Evolutionary conservation across 2,329 filamentous ascomycete species (phyloP).

Genomic region (Neophaeococcomyces mojaviensis): DNA sequence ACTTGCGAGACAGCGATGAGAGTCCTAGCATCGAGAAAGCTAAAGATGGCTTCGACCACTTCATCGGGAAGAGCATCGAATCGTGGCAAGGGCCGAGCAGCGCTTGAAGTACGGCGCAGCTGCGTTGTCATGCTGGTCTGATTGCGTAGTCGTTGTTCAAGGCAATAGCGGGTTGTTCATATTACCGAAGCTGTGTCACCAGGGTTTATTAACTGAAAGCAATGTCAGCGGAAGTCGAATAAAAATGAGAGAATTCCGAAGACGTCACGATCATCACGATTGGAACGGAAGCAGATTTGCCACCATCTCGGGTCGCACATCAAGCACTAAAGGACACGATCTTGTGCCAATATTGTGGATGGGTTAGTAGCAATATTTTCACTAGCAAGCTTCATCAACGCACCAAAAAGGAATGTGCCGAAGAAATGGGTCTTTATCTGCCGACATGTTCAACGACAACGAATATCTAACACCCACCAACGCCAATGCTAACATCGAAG

Average conservation of each 20-base stretch:
- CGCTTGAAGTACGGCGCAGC: background rate
- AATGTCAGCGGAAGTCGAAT: too few relatives aligned
- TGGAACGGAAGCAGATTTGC: background rate
- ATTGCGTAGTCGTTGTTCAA: background rate
- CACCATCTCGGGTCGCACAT: too few relatives aligned
- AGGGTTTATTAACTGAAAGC: too few relatives aligned
- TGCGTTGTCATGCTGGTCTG: background rate
- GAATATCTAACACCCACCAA: too few relatives aligned
- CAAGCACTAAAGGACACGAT: too few relatives aligned
- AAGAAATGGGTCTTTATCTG: background rate
- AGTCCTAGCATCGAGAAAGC: conserved; percentile 47
- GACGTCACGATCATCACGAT: background rate
- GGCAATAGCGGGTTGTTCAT: background rate
- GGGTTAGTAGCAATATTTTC: too few relatives aligned
- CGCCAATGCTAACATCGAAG: too few relatives aligned
- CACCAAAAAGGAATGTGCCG: too few relatives aligned
- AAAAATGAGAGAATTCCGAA: background rate
- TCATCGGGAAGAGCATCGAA: conserved; percentile 61
- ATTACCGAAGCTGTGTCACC: background rate
- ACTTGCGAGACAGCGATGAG: conserved; percentile 50
- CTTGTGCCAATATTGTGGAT: too few relatives aligned
- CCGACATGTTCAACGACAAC: background rate
- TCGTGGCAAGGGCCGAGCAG: background rate
- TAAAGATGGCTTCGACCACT: conserved; percentile 71
- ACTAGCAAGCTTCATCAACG: too few relatives aligned